Percentiles rank a stretch among this genome's conserved stretches.
Evolutionary conservation across 2,329 filamentous ascomycete genomes (phyloP).

Genomic region (Myotisia sp.): DNA sequence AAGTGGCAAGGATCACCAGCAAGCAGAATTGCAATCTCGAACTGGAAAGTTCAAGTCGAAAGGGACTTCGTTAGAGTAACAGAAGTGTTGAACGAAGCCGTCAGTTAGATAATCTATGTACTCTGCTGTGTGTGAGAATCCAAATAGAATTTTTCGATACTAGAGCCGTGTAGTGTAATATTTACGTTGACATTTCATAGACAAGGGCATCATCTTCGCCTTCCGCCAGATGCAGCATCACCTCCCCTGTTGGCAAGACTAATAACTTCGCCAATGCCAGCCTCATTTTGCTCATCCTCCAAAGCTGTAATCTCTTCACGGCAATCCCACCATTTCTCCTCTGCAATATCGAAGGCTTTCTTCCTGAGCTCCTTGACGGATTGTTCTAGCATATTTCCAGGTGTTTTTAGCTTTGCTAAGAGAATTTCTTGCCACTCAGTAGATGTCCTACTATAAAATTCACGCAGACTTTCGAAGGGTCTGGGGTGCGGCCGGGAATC

Average conservation of each 20-base stretch:
- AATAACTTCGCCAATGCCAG: conserved; percentile 88
- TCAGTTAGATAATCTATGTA: neutral
- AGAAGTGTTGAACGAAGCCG: conserved; percentile 31
- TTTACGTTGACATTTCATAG: neutral
- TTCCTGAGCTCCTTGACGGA: conserved; percentile 85
- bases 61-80: conserved; percentile 53
- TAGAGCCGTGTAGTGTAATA: neutral
- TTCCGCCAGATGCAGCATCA: conserved; percentile 33
- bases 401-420: conserved; percentile 58
- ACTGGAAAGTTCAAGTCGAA: conserved; percentile 61
- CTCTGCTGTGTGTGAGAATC: neutral
- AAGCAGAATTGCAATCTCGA: conserved; percentile 71
- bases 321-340: conserved; percentile 98
- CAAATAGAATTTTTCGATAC: neutral
- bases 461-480: conserved; percentile 78
- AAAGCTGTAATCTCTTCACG: conserved; percentile 81
- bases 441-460: conserved; percentile 81
- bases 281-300: conserved; percentile 92
- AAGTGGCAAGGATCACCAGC: conserved; percentile 60
- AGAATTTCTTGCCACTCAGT: conserved; percentile 82
- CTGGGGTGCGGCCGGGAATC: conserved; percentile 63
- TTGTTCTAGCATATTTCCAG: conserved; percentile 42
- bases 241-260: conserved; percentile 60
- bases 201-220: conserved; percentile 20
- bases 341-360: conserved; percentile 75